Base-by-base conservation (phyloP, 306 rosid species). In the Cicer cuneatum region DNA sequence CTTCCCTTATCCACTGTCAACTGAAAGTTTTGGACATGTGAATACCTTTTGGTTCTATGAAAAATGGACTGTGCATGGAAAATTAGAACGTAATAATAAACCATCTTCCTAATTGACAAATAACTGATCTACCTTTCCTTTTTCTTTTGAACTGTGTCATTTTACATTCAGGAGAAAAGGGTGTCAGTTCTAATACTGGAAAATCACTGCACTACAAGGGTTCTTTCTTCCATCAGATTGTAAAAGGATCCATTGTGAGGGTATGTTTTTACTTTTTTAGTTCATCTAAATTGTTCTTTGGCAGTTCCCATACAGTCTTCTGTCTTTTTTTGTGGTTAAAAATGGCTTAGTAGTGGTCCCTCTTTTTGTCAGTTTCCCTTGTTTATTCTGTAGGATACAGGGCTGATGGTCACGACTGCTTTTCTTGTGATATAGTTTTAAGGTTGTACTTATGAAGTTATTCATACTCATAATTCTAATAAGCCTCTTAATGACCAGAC, bases 321-420 rank as follows among this genome's bases (percentile, higher is more conserved):
- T 71, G 24, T 62, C 10, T 76, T 62, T 62, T 62, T 53, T 78
- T 87, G 83, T 84, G 84, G 89, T 69, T 86, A 83, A 85, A 84
- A 81, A 74, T 75, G 86, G 79, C 85, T 86, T 80, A 81, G 91
- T 78, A 86, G 91, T 85, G 88, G 90, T 82, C 85, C 64, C 63
- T 40, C 7, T 66, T 63, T 63, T 39, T 15, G 69, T 63, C 69
- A 63, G 90, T 88, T 88, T 90, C 90, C 85, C 86, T 94, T 90
- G 87, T 91, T 94, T 86, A 91, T 90, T 86, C 94, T 91, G 97
- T 93, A 90, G 93, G 98, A 85, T 86, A 83, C 93, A 87, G 90
- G 89, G 90, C 89, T 86, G 96, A 92, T 62, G 96, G 83, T 84
- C 93, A 81, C 86, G 73, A 81, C 87, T 87, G 90, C 87, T 87